Evolutionary conservation across 202 grass and related monocot genomes (phyloP), one percentile per base, ranked within the genome.

Genomic region (Brachypodium distachyon): DNA sequence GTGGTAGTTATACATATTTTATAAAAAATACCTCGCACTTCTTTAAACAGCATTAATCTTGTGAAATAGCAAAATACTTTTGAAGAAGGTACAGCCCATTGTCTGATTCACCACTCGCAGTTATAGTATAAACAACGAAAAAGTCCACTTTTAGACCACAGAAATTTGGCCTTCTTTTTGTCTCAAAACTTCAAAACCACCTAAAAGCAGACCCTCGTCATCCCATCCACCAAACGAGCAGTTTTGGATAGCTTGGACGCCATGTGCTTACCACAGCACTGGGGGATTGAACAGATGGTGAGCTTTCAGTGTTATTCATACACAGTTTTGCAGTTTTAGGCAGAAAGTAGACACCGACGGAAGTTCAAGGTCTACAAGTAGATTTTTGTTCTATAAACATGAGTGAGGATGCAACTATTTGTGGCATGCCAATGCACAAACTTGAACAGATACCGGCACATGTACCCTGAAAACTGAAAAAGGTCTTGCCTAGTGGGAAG

Each of bases 41-140:
- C 4, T 25, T 78, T 39, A 58, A 47, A 69, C 27, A 42, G n/a
- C 58, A 7, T 10, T 60, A 39, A 62, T 51, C n/a, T 72, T 50
- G 27, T 6, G 33, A 36, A 36, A 36, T 3, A 36, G 49, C 39
- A 37, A 41, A 28, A 51, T n/a, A 47, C 36, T 34, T 39, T 22
- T 4, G 1, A 34, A 77, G 51, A 53, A 56, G 54, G 13, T 79
- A 74, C 50, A 75, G 60, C 38, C 49, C 43, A 52, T 39, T 32
- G 64, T 44, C 10, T 31, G 67, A 73, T 77, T 76, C 79, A 58
- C 19, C 61, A 77, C n/a, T n/a, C n/a, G 75, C 29, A 70, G 39
- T 33, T 71, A 67, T 40, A 81, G 32, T 38, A 41, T 0, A 43
- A 43, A 67, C 6, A n/a, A n/a, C n/a, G 38, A 39, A 13, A 67